Base-by-base conservation (phyloP, 495 filamentous ascomycete species). In the Talaromyces wortmannii region DNA sequence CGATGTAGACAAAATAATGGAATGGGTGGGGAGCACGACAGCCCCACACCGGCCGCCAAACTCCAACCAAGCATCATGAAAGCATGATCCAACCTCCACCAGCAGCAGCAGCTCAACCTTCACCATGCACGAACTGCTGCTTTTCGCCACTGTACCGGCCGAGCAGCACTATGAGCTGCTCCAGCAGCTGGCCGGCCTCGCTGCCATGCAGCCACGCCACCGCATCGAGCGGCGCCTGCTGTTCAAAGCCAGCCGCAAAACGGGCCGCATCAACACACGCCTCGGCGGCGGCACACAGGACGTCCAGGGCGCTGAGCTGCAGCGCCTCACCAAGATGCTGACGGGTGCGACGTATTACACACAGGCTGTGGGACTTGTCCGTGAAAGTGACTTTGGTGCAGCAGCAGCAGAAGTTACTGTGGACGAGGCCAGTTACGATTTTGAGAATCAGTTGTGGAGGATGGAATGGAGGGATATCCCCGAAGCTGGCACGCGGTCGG, bases 131-230 rank as follows among this genome's bases (percentile, higher is more conserved):
- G 73, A 77, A 67, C 63, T 76, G 40, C 57, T 74, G 45, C 62
- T 77, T 30, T 77, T 77, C 67, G 74, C 74, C 70, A 75, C 72
- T 65, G 74, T 76, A 48, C 72, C 73, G 7, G 62, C 58, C 12
- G 69, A 74, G 33, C 71, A 77, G 53, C 74, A 76, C 61, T 66
- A 75, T 60, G 84, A 86, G 67, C 75, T 89, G 45, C 73, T 88
- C 49, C 79, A 85, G 52, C 81, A 89, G 61, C 76, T 90, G 52
- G 78, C 84, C 18, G 86, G 84, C 46, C 65, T 89, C 53, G 80
- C 83, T 30, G 82, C 81, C 57, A 85, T 86, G 81, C 80, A 83
- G 56, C 86, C 86, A 23, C 71, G 76, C 57, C 74, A 72, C 55
- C 68, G 80, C 53, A 56, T 81, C 45, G 80, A 86, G 62, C 81